These are phyloP conservation scores for Phyllosticta ampelicida DNA, from an alignment of 2,329 filamentous ascomycete species.

Conservation along the genomic window DNA sequence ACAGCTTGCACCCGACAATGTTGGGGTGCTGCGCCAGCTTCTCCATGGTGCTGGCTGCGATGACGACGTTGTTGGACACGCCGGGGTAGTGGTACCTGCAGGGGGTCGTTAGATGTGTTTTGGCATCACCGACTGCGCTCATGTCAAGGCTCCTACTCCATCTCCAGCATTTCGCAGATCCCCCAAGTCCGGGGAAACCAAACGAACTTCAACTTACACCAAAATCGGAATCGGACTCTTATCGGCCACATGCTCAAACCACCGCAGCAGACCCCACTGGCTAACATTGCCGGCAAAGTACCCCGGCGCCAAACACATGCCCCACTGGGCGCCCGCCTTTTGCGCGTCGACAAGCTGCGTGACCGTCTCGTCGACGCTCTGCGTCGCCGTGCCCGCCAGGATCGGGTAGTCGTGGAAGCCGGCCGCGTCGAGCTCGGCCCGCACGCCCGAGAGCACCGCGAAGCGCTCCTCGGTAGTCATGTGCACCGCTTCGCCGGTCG, in stretches of 20 bases:
- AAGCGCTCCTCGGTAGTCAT: conserved; percentile 41
- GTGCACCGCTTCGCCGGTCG: conserved; percentile 50
- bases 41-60: conserved; percentile 43
- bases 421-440: conserved; percentile 39
- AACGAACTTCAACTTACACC: conserved; percentile 34
- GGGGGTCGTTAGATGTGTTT: neutral
- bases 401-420: conserved; percentile 46
- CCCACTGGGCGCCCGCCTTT: conserved; percentile 45
- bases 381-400: conserved; percentile 47
- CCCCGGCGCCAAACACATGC: conserved; percentile 40
- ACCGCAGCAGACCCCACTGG: conserved; percentile 18
- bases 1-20: conserved; percentile 55
- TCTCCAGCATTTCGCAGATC: no score
- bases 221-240: conserved; percentile 45
- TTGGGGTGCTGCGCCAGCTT: conserved; percentile 47
- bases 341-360: conserved; percentile 40
- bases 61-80: conserved; percentile 50
- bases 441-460: conserved; percentile 39
- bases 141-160: neutral
- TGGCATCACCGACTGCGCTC: no score
- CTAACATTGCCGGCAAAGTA: conserved; percentile 9
- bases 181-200: neutral
- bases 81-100: conserved; percentile 48
- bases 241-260: conserved; percentile 47
- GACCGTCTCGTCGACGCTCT: conserved; percentile 47